Evolutionary conservation across 306 rosid species (phyloP), one percentile per base, ranked within the genome.

Genomic region (Ormosia emarginata): DNA sequence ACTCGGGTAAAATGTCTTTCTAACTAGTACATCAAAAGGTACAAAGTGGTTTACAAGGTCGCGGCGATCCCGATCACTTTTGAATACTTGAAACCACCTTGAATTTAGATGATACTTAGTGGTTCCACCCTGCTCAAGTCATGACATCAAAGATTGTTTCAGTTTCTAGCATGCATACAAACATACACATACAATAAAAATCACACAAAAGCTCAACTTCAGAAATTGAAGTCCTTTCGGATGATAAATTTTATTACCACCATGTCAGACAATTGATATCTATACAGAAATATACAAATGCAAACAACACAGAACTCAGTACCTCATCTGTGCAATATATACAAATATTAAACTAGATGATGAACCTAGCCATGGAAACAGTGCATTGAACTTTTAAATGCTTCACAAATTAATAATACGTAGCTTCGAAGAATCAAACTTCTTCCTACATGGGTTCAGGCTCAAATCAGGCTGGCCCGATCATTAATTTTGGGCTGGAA

Each of bases 41-140:
- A 46, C 39, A 71, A 41, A 49, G 64, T 84, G 75, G 78, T 68
- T 75, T 88, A 95, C 99, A 75, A 95, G 97, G 84, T 95, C 99
- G 59, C 97, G 95, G 44, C 90, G 97, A 87, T 93, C 99, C 72
- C 98, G 90, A 5, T 93, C 99, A 14, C 98, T 93, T 83, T 86
- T 92, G 80, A 95, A 92, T 64, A 90, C 92, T 85, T 95, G 95
- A 83, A 93, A 86, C 99, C 99, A 95, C 87, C 94, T 92, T 24
- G 96, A 95, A 73, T 81, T 85, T 64, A 95, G 83, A 90, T 95
- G 97, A 88, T 93, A 95, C 80, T 92, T 95, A 15, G 94, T 76
- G 65, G 99, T 90, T 79, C 98, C 99, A 77, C 97, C 99, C 99
- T 95, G 90, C 47, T 67, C 74, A 79, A 75, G 58, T 80, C 71